Base-by-base conservation (phyloP, 768 basidiomycete genomes). In the Tylopilus rubrobrunneus region DNA sequence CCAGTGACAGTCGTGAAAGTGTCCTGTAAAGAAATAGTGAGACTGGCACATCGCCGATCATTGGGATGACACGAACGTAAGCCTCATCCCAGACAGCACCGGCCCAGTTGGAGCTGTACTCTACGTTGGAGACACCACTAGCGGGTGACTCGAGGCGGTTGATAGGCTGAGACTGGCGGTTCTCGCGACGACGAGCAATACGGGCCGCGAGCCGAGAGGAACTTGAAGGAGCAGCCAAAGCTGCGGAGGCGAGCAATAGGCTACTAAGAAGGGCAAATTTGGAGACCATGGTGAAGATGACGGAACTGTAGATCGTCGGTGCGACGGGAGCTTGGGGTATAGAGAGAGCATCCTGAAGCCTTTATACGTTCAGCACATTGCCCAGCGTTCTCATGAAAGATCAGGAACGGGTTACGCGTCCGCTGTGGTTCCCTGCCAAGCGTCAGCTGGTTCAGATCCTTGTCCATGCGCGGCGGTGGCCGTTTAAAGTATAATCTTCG, bases 81-180 rank as follows among this genome's bases (percentile, higher is more conserved):
- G 12, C 21, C 56, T 53, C 31, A 0, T 3, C 43, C 62, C 34
- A 53, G 31, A 57, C 29, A 48, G 56, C 65, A 48, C 62, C 62
- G 46, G 62, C 51, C 60, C 65, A 66, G 33, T 47, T 55, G 21
- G 25, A n/a, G 34, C 51, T 55, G 50, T 66, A 66, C 28, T 48
- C 28, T 28, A 54, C 51, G 31, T 63, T 44, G 25, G 49, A 52
- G 42, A 9, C 5, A 21, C 2, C 12, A 15, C 48, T 33, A 12
- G 31, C 36, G 29, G 45, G 12, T 4, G 41, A 19, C 5, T 48
- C 50, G 17, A 61, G 1, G 19, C 36, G 53, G 36, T 52, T 49
- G 27, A 48, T 10, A n/a, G 46, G 57, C 19, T 48, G 48, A 3
- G 61, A 57, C 40, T 55, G 64, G 39, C 54, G 57, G 25, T 17